Conservation (phyloP, 495 filamentous ascomycete species). For the Cladorrhinum samala region DNA sequence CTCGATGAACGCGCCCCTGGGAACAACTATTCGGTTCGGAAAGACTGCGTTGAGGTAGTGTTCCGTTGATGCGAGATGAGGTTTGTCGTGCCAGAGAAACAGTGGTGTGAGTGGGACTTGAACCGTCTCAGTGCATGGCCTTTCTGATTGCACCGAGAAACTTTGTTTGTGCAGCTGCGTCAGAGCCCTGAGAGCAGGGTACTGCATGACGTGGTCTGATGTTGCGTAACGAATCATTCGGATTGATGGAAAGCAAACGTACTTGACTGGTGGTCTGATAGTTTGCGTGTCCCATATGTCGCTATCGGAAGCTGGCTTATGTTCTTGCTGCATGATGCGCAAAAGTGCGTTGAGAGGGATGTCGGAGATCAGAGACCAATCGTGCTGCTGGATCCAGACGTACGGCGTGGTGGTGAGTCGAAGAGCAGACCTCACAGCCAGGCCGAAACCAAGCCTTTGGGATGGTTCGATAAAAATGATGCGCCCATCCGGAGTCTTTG, state of each 20-base stretch:
- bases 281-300: not conserved
- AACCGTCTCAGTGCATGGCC: not conserved
- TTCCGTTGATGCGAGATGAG: conserved; percentile 36
- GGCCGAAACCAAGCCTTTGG: conserved; percentile 39
- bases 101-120: conserved; percentile 40
- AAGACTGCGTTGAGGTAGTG: conserved; percentile 41
- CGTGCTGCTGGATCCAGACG: conserved; percentile 47
- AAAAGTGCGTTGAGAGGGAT: conserved; percentile 34
- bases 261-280: conserved; percentile 26
- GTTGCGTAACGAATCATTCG: conserved; percentile 39
- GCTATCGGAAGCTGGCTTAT: not conserved
- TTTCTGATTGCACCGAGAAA: conserved; percentile 19
- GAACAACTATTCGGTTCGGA: conserved; percentile 33
- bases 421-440: conserved; percentile 40
- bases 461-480: conserved; percentile 38
- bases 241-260: conserved; percentile 37
- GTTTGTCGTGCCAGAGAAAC: conserved; percentile 48
- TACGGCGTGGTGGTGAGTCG: conserved; percentile 37
- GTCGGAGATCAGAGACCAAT: conserved; percentile 38
- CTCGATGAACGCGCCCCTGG: conserved; percentile 42
- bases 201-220: conserved; percentile 35
- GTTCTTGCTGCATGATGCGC: conserved; percentile 32
- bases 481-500: conserved; percentile 26
- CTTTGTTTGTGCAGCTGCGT: conserved; percentile 33
- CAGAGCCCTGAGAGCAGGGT: conserved; percentile 28